Evolutionary conservation across 805 yeast species (phyloP).

Genomic region (Lipomyces sp.): DNA sequence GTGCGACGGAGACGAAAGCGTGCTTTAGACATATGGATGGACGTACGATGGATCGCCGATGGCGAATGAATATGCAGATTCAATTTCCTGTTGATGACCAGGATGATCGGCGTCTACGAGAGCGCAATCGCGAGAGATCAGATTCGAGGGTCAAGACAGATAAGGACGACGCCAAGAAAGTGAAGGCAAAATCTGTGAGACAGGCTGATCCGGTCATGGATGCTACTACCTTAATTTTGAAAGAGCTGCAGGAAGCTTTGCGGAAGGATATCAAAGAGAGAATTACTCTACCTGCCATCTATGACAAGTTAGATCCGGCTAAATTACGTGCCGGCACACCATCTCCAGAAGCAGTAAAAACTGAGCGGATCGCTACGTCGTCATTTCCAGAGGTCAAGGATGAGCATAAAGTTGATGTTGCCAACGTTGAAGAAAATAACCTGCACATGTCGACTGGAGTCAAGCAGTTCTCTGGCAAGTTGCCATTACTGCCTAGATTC

Average conservation of each 20-base stretch:
- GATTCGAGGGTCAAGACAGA: not conserved
- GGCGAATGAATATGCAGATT: constrained; percentile 62
- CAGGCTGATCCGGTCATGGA: constrained; percentile 56
- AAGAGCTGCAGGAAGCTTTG: constrained; percentile 66
- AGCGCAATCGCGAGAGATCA: not conserved
- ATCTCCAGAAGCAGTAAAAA: not conserved
- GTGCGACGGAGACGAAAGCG: constrained; percentile 59
- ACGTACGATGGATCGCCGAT: constrained; percentile 49
- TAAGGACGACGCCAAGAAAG: constrained; percentile 34
- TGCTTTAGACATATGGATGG: constrained; percentile 70
- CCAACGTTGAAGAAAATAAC: not conserved
- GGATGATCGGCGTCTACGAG: not conserved
- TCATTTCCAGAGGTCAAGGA: not conserved
- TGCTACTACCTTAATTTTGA: constrained; percentile 61
- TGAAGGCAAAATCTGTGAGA: not conserved
- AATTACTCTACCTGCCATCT: constrained; percentile 68
- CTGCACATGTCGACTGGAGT: not conserved
- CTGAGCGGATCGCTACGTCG: not conserved
- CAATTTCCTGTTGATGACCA: constrained; percentile 28
- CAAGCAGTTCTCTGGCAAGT: constrained; percentile 13
- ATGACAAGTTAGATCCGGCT: constrained; percentile 63
- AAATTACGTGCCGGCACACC: constrained; percentile 1
- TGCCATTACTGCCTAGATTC: constrained; percentile 43
- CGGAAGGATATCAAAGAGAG: constrained; percentile 76
- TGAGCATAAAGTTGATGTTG: not conserved